phyloP scores from a whole-genome alignment of 805 yeast genomes.

The Brettanomyces custersianus region DNA sequence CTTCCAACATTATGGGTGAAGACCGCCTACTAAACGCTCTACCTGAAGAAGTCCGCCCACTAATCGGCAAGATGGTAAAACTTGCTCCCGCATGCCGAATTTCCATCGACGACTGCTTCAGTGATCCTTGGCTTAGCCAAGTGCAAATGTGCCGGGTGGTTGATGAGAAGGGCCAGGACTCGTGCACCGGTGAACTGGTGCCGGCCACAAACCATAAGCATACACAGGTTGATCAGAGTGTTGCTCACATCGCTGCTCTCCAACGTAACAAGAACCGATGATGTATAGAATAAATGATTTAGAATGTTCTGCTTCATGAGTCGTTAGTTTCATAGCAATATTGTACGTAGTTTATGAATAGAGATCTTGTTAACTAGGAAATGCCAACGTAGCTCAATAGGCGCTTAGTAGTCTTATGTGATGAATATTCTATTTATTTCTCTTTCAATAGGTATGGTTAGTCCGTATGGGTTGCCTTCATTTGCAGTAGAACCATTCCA shows the following conservation, averaged over 20 bases:
- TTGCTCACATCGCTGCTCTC: conserved; percentile 90
- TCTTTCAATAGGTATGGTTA: too few relatives aligned
- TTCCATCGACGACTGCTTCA: conserved; percentile 69
- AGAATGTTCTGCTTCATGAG: too few relatives aligned
- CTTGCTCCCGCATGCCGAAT: conserved; percentile 82
- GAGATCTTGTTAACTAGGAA: too few relatives aligned
- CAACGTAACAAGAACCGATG: conserved; percentile 82
- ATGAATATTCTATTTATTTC: too few relatives aligned
- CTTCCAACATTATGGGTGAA: conserved; percentile 62
- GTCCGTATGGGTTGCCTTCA: too few relatives aligned
- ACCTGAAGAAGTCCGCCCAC: conserved; percentile 58
- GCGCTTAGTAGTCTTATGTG: too few relatives aligned
- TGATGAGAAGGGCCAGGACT: conserved; percentile 27
- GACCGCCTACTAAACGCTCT: conserved; percentile 61
- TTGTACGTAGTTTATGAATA: too few relatives aligned
- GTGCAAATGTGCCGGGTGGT: conserved; percentile 62
- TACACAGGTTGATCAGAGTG: conserved; percentile 84
- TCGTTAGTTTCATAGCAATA: too few relatives aligned
- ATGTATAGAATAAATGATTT: too few relatives aligned
- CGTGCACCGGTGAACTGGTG: conserved; percentile 27
- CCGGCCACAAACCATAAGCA: conserved; percentile 63
- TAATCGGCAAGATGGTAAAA: conserved; percentile 70
- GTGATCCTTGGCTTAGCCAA: conserved; percentile 58
- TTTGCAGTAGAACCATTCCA: too few relatives aligned
- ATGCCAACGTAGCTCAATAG: too few relatives aligned